phyloP scores from a whole-genome alignment of 768 basidiomycete genomes.

The Leccinum fibrillosum region DNA sequence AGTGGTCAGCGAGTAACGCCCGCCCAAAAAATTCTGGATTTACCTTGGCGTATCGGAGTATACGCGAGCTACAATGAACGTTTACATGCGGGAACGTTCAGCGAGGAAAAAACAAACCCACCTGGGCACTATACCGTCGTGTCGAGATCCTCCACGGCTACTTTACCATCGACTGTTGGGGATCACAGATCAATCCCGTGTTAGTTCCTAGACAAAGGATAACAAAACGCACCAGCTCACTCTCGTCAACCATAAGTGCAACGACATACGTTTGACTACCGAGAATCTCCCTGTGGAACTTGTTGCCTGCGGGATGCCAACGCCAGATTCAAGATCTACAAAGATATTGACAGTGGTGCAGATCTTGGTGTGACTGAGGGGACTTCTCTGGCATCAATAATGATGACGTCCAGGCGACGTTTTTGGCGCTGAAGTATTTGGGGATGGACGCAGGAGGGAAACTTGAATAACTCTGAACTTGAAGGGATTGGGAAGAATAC shows the following conservation, averaged over 20 bases:
- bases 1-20: not conserved
- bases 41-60: slow-evolving; percentile 36
- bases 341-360: not conserved
- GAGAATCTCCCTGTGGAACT: slow-evolving; percentile 76
- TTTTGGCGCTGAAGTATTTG: not conserved
- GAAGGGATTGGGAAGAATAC: no score
- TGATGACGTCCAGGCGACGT: not conserved
- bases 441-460: not conserved
- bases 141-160: slow-evolving; percentile 91
- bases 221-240: slow-evolving; percentile 72
- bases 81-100: not conserved
- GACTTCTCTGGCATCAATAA: not conserved
- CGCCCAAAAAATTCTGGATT: no score
- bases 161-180: slow-evolving; percentile 1
- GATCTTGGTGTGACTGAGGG: not conserved
- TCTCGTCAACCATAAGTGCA: slow-evolving; percentile 98
- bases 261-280: slow-evolving; percentile 87
- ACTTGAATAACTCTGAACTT: no score
- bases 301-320: slow-evolving; percentile 56
- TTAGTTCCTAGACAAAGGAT: not conserved
- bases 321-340: not conserved
- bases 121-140: slow-evolving; percentile 78
- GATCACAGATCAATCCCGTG: not conserved
- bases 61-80: slow-evolving; percentile 63
- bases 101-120: slow-evolving; percentile 23